Base-by-base conservation (phyloP, 202 grass and related monocot species). In the Tripidium arundinaceum region DNA sequence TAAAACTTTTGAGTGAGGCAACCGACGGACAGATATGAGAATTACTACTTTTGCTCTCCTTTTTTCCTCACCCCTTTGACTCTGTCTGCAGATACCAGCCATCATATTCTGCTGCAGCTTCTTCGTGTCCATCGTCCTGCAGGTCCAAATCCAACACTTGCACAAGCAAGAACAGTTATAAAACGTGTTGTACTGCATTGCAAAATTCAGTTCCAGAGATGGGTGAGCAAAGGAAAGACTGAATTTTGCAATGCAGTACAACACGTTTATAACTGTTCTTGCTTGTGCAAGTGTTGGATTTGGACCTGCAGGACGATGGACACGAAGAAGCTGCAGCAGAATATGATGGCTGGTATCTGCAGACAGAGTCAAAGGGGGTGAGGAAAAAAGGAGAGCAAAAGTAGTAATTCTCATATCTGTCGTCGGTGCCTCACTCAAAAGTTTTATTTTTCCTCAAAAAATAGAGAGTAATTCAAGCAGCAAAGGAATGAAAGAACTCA, bases 101-200 rank as follows among this genome's bases (percentile, higher is more conserved):
- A 95, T 92, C 83, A 90, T 92, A 59, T 95, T 92, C 76, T 90
- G 88, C 76, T 92, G 79, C 87, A 95, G 93, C 87, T 92, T 95
- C 79, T 43, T 92, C 2, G 87, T 92, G 58, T 95, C 93, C 45
- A 27, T 95, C 38, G 67, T 85, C 59, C 84, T 93, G 7, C 90
- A 93, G 90, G 90, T 93, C 61, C 21, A 36, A 26, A 87, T 90
- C 61, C 26, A 36, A 26, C 61, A 22, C 24, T 31, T 34, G 58
- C n/a, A n/a, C n/a, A n/a, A n/a, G n/a, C n/a, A n/a, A 66, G 59
- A 38, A 4, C 58, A 0, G 18, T 65, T 73, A 46, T 24, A 19
- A 50, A n/a, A 74, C 13, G 3, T n/a, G n/a, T n/a, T n/a, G n/a
- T n/a, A 2, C 19, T 4, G 55, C 55, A 59, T n/a, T 28, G 54